Evolutionary conservation across 768 basidiomycete genomes (phyloP), one percentile per base, ranked within the genome.

Genomic region (Pseudohyphozyma bogoriensis): DNA sequence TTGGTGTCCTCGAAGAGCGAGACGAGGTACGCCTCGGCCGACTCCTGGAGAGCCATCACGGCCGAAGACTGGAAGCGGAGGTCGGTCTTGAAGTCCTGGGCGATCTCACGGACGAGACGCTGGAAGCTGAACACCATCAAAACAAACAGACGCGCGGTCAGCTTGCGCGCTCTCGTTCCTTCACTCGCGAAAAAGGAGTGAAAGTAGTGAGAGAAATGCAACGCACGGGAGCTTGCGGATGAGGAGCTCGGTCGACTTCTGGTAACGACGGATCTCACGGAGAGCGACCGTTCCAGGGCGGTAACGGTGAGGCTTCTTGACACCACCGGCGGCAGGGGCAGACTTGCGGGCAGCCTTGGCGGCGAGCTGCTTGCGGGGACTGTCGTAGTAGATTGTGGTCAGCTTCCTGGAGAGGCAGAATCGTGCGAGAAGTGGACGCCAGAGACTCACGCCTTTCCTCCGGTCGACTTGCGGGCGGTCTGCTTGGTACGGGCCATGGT

Each of bases 221-320:
- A 58, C 58, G 80, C 83, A 66, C 60, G 71, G 70, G 54, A 75
- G 70, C 71, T 73, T 75, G 60, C 72, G 69, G 72, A 73, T 73
- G 51, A 73, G 70, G 63, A 72, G 68, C 66, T 73, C 71, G 56
- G 70, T 70, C 54, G 73, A 75, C 73, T 73, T 73, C 69, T 73
- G 73, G 69, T 75, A 76, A 36, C 68, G 62, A 66, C 76, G 73
- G 68, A 79, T 79, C 68, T 79, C 78, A 69, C 78, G 75, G 63
- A 78, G 76, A 51, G 77, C 76, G 67, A 77, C 78, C 55, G 77
- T 78, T 67, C 76, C 76, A 63, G 77, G 76, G 66, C 76, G 74
- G 76, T 76, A 77, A 57, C 85, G 81, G 77, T 97, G 92, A 62
- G 92, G 93, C 81, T 97, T 99, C 92, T 97, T 97, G 72, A 95